Conservation (phyloP, 345 rosid genomes). For the Gossypium mustelinum region DNA sequence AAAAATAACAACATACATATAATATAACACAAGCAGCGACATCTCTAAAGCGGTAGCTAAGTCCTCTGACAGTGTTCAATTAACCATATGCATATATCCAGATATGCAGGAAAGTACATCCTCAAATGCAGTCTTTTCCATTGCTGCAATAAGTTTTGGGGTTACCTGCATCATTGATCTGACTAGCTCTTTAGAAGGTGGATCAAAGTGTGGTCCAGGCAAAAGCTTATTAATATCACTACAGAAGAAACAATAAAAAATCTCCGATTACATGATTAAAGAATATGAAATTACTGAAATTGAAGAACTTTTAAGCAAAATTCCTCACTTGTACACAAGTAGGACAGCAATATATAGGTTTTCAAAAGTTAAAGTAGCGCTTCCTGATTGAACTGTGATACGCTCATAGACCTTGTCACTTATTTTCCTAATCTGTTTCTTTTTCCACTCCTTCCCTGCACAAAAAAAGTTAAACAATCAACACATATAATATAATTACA, state of each 20-base stretch:
- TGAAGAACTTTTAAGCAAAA: neutral
- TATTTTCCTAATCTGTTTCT: constrained; percentile 56
- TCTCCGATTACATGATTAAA: neutral
- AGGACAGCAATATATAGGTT: constrained; percentile 82
- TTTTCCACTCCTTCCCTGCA: constrained; percentile 83
- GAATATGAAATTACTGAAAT: neutral
- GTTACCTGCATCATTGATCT: constrained; percentile 56
- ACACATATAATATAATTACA: neutral
- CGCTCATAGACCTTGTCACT: constrained; percentile 59
- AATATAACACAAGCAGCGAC: neutral
- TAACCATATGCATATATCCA: neutral
- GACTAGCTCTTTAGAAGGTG: constrained; percentile 72
- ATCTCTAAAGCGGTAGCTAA: neutral
- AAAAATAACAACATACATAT: neutral
- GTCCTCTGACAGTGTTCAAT: neutral
- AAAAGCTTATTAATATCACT: constrained; percentile 83
- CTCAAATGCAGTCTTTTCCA: neutral
- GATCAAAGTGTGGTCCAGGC: constrained; percentile 98
- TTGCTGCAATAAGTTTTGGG: neutral
- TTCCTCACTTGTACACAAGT: constrained; percentile 73
- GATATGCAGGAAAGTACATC: neutral
- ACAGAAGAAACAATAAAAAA: constrained; percentile 6
- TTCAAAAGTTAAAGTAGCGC: constrained; percentile 58
- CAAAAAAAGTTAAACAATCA: neutral
- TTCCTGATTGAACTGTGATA: constrained; percentile 49